These are phyloP conservation scores for Ajuga chamaepitys DNA, from an alignment of 257 asterid species.

Conservation along the genomic window DNA sequence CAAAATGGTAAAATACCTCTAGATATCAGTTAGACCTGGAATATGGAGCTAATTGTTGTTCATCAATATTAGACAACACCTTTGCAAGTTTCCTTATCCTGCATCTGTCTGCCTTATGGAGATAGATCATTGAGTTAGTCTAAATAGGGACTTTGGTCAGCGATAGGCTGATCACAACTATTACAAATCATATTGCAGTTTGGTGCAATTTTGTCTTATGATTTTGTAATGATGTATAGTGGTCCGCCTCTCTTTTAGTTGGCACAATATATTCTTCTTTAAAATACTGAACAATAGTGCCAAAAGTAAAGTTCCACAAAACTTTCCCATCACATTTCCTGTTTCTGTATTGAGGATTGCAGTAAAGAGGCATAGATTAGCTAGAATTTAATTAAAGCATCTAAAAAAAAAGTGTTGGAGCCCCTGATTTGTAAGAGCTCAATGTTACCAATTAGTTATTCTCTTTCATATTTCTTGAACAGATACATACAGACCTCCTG, in stretches of 20 bases:
- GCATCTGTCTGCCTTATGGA: background rate
- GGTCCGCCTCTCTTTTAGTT: background rate
- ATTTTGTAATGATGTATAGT: background rate
- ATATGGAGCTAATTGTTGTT: background rate
- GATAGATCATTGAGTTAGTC: background rate
- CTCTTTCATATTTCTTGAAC: too few relatives aligned
- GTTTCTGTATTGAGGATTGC: too few relatives aligned
- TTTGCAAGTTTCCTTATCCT: slow-evolving; percentile 6
- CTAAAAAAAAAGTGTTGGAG: background rate
- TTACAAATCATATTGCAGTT: background rate
- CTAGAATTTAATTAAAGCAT: background rate
- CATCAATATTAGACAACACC: background rate
- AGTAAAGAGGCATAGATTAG: background rate
- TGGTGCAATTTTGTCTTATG: background rate
- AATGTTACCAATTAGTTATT: too few relatives aligned
- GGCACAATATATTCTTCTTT: too few relatives aligned
- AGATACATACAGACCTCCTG: slow-evolving; percentile 47
- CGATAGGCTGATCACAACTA: background rate
- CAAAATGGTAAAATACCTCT: background rate
- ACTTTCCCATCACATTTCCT: background rate
- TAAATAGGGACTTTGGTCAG: background rate
- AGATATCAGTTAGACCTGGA: background rate
- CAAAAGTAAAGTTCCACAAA: background rate
- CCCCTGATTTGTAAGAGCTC: background rate
- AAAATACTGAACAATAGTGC: background rate